These are phyloP conservation scores for Diaporthe sp. DNA, from an alignment of 2,329 filamentous ascomycete species.

Conservation along the genomic window DNA sequence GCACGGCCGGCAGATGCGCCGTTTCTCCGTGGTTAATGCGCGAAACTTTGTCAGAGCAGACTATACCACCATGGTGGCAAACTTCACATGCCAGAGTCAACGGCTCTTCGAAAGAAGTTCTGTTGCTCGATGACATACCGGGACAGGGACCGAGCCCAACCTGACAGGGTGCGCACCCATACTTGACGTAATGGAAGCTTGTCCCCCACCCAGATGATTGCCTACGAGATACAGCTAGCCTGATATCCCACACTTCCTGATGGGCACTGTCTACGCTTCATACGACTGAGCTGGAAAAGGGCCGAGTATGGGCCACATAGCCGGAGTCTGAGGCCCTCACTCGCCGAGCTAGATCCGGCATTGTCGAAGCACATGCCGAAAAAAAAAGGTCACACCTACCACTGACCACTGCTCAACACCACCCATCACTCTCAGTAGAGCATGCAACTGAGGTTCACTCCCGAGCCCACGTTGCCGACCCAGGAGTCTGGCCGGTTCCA, in stretches of 20 bases:
- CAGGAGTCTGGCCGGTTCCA: background rate
- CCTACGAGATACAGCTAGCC: background rate
- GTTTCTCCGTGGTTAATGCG: background rate
- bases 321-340: background rate
- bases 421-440: background rate
- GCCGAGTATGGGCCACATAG: background rate
- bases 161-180: too few species aligned
- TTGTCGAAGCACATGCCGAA: background rate
- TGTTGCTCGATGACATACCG: background rate
- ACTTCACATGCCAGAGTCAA: background rate
- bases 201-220: background rate
- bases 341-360: background rate
- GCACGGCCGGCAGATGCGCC: constrained; percentile 1
- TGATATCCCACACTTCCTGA: background rate
- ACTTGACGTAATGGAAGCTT: background rate
- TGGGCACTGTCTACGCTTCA: background rate
- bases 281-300: background rate
- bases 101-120: background rate
- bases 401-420: background rate
- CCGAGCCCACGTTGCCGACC: background rate
- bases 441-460: constrained; percentile 9
- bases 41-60: background rate
- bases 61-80: background rate
- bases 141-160: background rate
- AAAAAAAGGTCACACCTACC: background rate